Conservation (phyloP, 2,329 filamentous ascomycete species). For the Pleomassaria siparia region DNA sequence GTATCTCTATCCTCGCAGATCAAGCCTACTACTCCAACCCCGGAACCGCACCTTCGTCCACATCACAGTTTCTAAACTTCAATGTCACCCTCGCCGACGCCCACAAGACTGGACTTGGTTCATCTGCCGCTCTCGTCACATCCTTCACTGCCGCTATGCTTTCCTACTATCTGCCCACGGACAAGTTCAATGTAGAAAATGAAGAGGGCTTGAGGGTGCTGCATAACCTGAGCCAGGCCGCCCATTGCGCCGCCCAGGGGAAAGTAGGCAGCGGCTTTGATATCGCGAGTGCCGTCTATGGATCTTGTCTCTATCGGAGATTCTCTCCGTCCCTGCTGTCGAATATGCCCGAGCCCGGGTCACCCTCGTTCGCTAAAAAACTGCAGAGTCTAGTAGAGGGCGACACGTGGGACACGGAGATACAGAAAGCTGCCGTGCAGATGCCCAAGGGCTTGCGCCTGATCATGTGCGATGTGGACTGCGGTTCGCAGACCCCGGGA, state of each 20-base stretch:
- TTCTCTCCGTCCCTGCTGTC: constrained; percentile 80
- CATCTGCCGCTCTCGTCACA: constrained; percentile 91
- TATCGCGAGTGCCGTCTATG: constrained; percentile 88
- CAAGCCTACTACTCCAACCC: constrained; percentile 87
- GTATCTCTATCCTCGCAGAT: constrained; percentile 87
- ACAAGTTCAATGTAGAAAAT: constrained; percentile 59
- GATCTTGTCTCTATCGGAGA: constrained; percentile 86
- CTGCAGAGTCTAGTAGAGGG: constrained; percentile 67
- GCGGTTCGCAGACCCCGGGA: constrained; percentile 86
- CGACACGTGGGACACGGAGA: constrained; percentile 75
- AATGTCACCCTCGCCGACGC: constrained; percentile 72
- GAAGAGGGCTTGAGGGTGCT: constrained; percentile 61
- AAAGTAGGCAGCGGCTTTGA: constrained; percentile 97
- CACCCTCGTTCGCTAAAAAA: constrained; percentile 65
- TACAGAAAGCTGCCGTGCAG: constrained; percentile 67
- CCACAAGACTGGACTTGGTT: constrained; percentile 95
- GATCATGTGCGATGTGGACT: constrained; percentile 95
- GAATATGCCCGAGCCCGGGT: constrained; percentile 65
- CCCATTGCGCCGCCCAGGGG: constrained; percentile 93
- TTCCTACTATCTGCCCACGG: constrained; percentile 67
- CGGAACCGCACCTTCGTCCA: constrained; percentile 27
- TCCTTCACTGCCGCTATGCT: constrained; percentile 77
- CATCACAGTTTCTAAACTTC: constrained; percentile 72
- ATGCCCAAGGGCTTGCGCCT: constrained; percentile 75
- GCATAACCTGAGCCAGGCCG: constrained; percentile 91